Evolutionary conservation across 208 protist genomes (phyloP), one percentile per base, ranked within the genome.

Genomic region (Angomonas ambiguus): DNA sequence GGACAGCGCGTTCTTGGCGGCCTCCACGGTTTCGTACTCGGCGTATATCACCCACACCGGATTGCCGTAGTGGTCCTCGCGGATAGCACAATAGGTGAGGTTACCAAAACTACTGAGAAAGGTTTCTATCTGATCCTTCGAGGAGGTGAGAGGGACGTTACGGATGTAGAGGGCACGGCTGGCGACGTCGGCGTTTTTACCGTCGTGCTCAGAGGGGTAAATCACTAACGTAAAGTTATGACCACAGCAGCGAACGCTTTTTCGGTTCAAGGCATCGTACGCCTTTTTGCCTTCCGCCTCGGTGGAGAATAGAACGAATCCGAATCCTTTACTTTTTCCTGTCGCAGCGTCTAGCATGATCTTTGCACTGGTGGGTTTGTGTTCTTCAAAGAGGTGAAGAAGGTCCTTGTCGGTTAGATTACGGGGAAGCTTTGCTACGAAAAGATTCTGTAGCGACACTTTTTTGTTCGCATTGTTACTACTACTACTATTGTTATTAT

Each of bases 221-320:
- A 93, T 90, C 49, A 82, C 72, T 16, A 93, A 74, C 1, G 72
- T 85, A 64, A 90, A 89, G 69, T 65, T 79, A 71, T 91, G 79
- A 0, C 78, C 69, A 41, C 74, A 77, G 0, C 73, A 68, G 1
- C 64, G 68, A 2, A 71, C 72, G 67, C 70, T 75, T 67, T 75
- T 87, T 1, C 74, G 75, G 63, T 92, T 88, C 35, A 93, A 65
- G 1, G 70, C 74, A 28, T 82, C 59, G 63, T 91, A 83, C 4
- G 88, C 91, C 48, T 73, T 79, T 13, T 76, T 61, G 10, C 96
- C 97, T 6, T 75, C 79, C 33, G 96, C 93, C 48, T 87, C 76
- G 2, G 72, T 76, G 18, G 92, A 80, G 71, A 98, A 98, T 61
- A 97, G 93, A 16, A 98, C 95, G 71, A 98, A 99, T 60, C 95